A percentile compares a stretch with the other conserved stretches of the same genome.
phyloP scores from a whole-genome alignment of 1,284 basidiomycete genomes.

The Agaricales sp. region DNA sequence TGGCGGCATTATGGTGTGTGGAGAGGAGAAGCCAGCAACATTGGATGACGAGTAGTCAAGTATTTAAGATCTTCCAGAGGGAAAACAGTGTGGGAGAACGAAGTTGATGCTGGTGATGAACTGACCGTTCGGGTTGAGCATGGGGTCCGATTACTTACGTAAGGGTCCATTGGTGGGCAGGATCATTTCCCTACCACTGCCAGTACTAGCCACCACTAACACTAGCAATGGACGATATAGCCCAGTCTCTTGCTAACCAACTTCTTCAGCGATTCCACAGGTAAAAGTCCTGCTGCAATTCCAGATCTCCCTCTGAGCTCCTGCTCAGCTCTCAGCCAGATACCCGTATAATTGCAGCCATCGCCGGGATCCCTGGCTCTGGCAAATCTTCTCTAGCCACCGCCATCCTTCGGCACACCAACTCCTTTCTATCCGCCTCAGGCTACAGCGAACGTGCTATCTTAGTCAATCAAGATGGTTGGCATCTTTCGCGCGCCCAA shows the following conservation, averaged over 20 bases:
- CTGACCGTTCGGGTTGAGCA: too few relatives aligned
- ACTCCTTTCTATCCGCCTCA: conserved; percentile 16
- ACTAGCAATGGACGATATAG: background rate
- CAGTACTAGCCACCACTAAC: too few relatives aligned
- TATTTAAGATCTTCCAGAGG: background rate
- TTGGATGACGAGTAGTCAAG: background rate
- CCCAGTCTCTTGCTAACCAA: background rate
- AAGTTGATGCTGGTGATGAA: background rate
- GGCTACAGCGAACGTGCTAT: conserved; percentile 22
- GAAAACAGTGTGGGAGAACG: background rate
- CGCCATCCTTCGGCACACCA: conserved; percentile 40
- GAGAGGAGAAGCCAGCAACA: background rate
- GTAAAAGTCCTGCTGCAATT: background rate
- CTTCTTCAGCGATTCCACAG: background rate
- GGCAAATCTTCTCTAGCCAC: conserved; percentile 72
- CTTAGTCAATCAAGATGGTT: conserved; percentile 75
- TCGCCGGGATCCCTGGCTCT: conserved; percentile 74
- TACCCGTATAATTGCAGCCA: conserved; percentile 61
- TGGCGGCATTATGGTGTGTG: background rate
- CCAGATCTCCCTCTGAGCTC: background rate
- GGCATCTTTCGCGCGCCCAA: conserved; percentile 67
- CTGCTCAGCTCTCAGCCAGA: conserved; percentile 30
- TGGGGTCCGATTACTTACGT: too few relatives aligned
- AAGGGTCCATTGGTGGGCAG: too few relatives aligned
- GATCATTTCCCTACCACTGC: too few relatives aligned